Base-by-base conservation (phyloP, 2,329 filamentous ascomycete species). In the Aspergillus melleus region DNA sequence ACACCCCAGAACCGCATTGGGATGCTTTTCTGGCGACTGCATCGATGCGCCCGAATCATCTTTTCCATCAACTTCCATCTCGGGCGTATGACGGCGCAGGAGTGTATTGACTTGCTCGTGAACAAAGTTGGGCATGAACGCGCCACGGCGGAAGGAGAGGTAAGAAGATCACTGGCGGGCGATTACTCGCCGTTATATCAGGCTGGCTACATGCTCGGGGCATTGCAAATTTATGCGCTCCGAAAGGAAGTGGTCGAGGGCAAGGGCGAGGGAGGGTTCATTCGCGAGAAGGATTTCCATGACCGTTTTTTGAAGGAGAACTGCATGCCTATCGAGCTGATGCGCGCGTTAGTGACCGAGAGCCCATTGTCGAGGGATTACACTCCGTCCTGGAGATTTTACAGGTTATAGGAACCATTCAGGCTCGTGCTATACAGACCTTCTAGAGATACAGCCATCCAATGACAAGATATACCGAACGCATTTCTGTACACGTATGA, bases 11-110 rank as follows among this genome's bases (percentile, higher is more conserved):
- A 86, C 62, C 77, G 78, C 44, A 78, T 87, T 22, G 85, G 85
- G 0, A 83, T 85, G 62, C 71, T 88, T 8, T 87, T 86, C 68
- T 87, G 85, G 85, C 79, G 84, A 14, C 86, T 87, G 81, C 85
- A 88, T 68, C 82, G 85, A 29, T 86, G 84, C 64, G 81, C 82
- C 6, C 80, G 85, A 42, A 86, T 87, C n/a, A 64, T 66, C 29
- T 68, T 87, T 70, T 85, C 82, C 0, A 69, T 87, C 1, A 80
- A 80, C 44, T 87, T 86, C 60, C 85, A 87, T 66, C 77, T 87
- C 0, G 83, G 83, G 1, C 68, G 80, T 61, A 80, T 86, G 77
- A 79, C 73, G 10, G 78, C 84, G 1, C 75, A 78, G 59, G 80
- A 86, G 64, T 86, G 83, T 55, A 79, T 88, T 16, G 83, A 87